These are phyloP conservation scores for Alternaria sp. DNA, from an alignment of 2,329 filamentous ascomycete species.

Conservation along the genomic window DNA sequence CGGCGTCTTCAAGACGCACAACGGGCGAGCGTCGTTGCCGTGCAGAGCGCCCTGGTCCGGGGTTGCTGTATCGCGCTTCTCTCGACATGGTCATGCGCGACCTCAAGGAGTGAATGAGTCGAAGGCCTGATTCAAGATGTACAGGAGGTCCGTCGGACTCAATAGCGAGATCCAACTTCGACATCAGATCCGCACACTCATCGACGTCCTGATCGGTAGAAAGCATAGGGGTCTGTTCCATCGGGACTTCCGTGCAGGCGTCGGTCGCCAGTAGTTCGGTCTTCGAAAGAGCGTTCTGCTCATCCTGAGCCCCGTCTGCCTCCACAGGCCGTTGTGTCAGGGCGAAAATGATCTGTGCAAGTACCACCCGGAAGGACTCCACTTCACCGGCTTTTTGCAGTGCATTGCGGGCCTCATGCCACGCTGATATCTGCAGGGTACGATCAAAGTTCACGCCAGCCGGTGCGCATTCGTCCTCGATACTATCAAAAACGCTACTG, in stretches of 20 bases:
- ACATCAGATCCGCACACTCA: constrained; percentile 40
- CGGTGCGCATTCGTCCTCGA: constrained; percentile 1
- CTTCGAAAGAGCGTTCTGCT: background rate
- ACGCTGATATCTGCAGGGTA: constrained; percentile 48
- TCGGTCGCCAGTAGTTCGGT: background rate
- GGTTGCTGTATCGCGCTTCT: constrained; percentile 12
- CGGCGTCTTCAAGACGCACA: constrained; percentile 38
- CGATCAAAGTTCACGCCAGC: constrained; percentile 41
- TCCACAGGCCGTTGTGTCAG: constrained; percentile 52
- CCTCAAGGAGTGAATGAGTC: constrained; percentile 48
- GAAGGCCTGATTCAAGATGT: constrained; percentile 50
- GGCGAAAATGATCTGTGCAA: constrained; percentile 56
- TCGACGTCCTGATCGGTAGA: constrained; percentile 23
- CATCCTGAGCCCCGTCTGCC: background rate
- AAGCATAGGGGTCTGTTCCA: background rate
- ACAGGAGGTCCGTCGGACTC: constrained; percentile 47
- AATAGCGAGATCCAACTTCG: constrained; percentile 41
- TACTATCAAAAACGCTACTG: constrained; percentile 14
- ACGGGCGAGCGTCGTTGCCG: constrained; percentile 21
- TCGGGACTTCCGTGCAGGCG: background rate
- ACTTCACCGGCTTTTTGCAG: constrained; percentile 48
- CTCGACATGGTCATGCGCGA: constrained; percentile 38
- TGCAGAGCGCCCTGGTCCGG: constrained; percentile 12
- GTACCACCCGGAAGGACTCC: constrained; percentile 55
- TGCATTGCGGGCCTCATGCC: constrained; percentile 52